These are phyloP conservation scores for Pseudopyrenochaeta lycopersici DNA, from an alignment of 2,329 filamentous ascomycete species.

Conservation along the genomic window DNA sequence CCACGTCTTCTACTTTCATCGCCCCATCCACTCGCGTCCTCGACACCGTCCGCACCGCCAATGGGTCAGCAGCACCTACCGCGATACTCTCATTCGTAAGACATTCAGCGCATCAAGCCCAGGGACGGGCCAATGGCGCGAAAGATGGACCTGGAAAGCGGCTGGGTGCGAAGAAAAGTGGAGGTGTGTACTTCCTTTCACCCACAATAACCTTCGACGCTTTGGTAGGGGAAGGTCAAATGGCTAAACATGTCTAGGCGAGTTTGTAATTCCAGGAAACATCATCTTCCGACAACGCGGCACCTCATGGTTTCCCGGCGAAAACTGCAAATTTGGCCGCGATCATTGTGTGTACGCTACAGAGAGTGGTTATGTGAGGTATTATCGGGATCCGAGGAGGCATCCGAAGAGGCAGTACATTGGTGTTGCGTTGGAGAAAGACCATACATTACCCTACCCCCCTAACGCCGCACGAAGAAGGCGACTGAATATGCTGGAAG, in stretches of 20 bases:
- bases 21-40: constrained; percentile 40
- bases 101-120: constrained; percentile 70
- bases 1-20: constrained; percentile 26
- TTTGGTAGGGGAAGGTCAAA: neutral
- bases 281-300: constrained; percentile 98
- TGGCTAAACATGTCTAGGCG: constrained; percentile 64
- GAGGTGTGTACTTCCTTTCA: constrained; percentile 63
- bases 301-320: constrained; percentile 92
- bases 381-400: constrained; percentile 85
- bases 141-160: constrained; percentile 82
- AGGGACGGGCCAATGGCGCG: constrained; percentile 74
- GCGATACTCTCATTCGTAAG: constrained; percentile 60
- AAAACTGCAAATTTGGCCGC: constrained; percentile 93
- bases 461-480: constrained; percentile 77
- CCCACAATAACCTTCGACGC: neutral
- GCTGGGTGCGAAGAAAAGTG: constrained; percentile 91
- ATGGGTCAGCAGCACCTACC: constrained; percentile 39
- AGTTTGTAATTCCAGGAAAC: constrained; percentile 94
- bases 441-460: constrained; percentile 80
- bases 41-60: constrained; percentile 43
- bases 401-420: constrained; percentile 95
- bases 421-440: constrained; percentile 86
- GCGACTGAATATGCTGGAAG: constrained; percentile 75
- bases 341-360: constrained; percentile 95
- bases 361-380: constrained; percentile 89